Evolutionary conservation across 441 rosid genomes (phyloP).

Genomic region (Bruguiera hainesii): DNA sequence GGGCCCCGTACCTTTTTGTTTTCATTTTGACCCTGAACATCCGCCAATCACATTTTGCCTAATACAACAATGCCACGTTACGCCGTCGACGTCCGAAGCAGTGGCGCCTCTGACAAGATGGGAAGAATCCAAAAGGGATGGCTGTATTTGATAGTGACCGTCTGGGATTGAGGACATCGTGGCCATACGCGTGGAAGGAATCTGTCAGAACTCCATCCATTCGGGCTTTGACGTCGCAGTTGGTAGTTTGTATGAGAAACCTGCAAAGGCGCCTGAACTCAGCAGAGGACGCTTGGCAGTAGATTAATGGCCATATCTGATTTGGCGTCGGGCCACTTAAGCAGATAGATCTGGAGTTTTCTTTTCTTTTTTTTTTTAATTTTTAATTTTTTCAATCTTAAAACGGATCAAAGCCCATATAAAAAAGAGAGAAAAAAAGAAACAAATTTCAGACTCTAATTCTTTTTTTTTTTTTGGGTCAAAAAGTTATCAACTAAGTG

Average conservation of each 20-base stretch:
- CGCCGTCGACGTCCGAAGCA: constrained; percentile 3
- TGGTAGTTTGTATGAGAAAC: constrained; percentile 30
- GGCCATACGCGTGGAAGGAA: constrained; percentile 33
- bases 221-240: constrained; percentile 12
- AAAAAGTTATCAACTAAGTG: too few relatives aligned
- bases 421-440: too few relatives aligned
- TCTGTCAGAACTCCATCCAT: constrained; percentile 6
- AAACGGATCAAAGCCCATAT: too few relatives aligned
- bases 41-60: constrained; percentile 15
- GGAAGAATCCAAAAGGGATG: constrained; percentile 7
- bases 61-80: constrained; percentile 27
- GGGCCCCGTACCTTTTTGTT: constrained; percentile 10
- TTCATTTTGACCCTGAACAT: constrained; percentile 18
- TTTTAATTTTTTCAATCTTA: too few relatives aligned
- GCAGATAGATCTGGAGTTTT: not conserved
- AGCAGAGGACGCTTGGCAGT: constrained; percentile 20
- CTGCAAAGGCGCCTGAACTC: not conserved
- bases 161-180: constrained; percentile 11
- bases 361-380: too few relatives aligned
- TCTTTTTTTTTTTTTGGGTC: too few relatives aligned
- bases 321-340: not conserved
- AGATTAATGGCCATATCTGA: not conserved
- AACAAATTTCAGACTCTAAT: too few relatives aligned
- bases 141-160: constrained; percentile 19
- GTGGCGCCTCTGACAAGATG: constrained; percentile 15